Conservation (phyloP, 2,329 filamentous ascomycete genomes). For the Exophiala sideris region DNA sequence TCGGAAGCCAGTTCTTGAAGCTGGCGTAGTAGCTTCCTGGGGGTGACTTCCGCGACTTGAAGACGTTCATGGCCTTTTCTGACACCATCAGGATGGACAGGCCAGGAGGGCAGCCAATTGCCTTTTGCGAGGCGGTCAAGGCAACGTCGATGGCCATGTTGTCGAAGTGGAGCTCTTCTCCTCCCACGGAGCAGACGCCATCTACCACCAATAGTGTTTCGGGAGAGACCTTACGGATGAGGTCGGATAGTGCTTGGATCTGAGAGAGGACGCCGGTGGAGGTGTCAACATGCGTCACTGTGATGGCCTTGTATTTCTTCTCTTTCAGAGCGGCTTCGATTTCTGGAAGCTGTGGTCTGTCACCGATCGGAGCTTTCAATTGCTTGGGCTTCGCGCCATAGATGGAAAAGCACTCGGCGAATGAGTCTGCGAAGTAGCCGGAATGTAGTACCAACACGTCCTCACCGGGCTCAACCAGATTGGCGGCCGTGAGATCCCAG, state of each 20-base stretch:
- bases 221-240: slow-evolving; percentile 82
- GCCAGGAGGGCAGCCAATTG: slow-evolving; percentile 90
- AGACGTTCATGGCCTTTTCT: slow-evolving; percentile 75
- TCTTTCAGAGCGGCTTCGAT: slow-evolving; percentile 83
- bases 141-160: slow-evolving; percentile 91
- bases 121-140: slow-evolving; percentile 93
- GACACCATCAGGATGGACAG: slow-evolving; percentile 94
- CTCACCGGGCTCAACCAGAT: slow-evolving; percentile 84
- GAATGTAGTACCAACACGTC: slow-evolving; percentile 90
- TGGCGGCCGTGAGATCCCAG: slow-evolving; percentile 95
- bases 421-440: slow-evolving; percentile 95
- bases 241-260: slow-evolving; percentile 75
- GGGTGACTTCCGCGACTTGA: slow-evolving; percentile 75
- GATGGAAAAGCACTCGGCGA: slow-evolving; percentile 84
- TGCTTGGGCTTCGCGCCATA: slow-evolving; percentile 91
- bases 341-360: slow-evolving; percentile 78
- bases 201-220: slow-evolving; percentile 91
- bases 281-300: slow-evolving; percentile 95
- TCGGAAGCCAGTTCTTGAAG: slow-evolving; percentile 95
- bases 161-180: slow-evolving; percentile 94
- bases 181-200: slow-evolving; percentile 94
- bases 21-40: slow-evolving; percentile 90
- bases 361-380: slow-evolving; percentile 83
- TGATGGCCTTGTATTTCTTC: slow-evolving; percentile 91
- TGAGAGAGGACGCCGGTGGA: slow-evolving; percentile 94